phyloP scores from a whole-genome alignment of 1,284 basidiomycete species.

The Austroboletus novae-zelandiae region DNA sequence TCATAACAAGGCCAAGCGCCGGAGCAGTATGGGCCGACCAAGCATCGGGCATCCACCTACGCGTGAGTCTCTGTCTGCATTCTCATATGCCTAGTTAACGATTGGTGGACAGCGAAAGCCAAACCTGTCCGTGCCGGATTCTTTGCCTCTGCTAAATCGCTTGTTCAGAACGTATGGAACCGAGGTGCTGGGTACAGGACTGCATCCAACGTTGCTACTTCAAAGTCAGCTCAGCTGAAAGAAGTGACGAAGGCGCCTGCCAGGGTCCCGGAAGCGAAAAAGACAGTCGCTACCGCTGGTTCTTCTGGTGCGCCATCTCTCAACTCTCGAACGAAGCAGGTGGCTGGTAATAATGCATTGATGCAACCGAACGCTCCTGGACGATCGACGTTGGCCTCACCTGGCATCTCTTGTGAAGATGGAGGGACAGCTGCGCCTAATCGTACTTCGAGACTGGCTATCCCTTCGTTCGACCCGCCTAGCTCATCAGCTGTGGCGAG shows the following conservation, averaged over 20 bases:
- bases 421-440: conserved; percentile 9
- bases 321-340: conserved; percentile 15
- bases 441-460: conserved; percentile 19
- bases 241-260: conserved; percentile 4
- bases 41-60: conserved; percentile 40
- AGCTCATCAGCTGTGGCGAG: conserved; percentile 5
- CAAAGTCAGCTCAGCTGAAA: conserved; percentile 9
- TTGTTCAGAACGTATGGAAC: conserved; percentile 57
- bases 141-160: conserved; percentile 53
- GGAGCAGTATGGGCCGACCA: conserved; percentile 58
- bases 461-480: conserved; percentile 18
- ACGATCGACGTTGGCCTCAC: conserved; percentile 16
- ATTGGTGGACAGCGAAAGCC: conserved; percentile 34
- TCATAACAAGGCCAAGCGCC: conserved; percentile 56
- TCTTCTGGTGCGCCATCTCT: conserved; percentile 19
- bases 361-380: conserved; percentile 1
- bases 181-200: conserved; percentile 35
- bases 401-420: conserved; percentile 9
- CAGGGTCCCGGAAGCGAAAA: conserved; percentile 19
- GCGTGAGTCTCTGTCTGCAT: conserved; percentile 31
- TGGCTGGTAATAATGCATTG: conserved; percentile 13
- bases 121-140: conserved; percentile 53
- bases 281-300: conserved; percentile 15
- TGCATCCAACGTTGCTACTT: conserved; percentile 8
- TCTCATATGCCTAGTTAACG: conserved; percentile 4